Conservation (phyloP, 1,284 basidiomycete species). For the Fomitopsis palustris region DNA sequence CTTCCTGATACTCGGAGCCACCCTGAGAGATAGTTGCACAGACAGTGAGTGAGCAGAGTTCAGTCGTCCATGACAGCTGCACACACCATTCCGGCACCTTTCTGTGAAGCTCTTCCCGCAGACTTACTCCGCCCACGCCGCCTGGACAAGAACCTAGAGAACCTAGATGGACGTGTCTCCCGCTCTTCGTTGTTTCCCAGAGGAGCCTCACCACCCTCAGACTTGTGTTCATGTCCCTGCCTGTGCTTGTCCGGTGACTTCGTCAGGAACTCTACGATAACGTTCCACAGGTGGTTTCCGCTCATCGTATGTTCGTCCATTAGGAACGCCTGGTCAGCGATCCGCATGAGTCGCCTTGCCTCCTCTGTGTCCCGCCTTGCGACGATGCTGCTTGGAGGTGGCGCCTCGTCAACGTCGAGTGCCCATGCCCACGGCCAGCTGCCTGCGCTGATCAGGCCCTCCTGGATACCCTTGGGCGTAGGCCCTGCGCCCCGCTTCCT, state of each 20-base stretch:
- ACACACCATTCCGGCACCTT: background rate
- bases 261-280: slow-evolving; percentile 60
- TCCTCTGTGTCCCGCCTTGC: slow-evolving; percentile 75
- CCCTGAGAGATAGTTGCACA: too few relatives aligned
- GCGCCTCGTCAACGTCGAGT: slow-evolving; percentile 67
- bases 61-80: background rate
- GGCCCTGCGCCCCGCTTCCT: slow-evolving; percentile 22
- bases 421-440: slow-evolving; percentile 77
- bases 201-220: background rate
- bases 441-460: slow-evolving; percentile 45
- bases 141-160: slow-evolving; percentile 24
- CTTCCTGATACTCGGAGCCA: too few relatives aligned
- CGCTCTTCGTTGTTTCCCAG: background rate
- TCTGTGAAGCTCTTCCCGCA: background rate
- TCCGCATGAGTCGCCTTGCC: slow-evolving; percentile 61
- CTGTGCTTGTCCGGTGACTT: slow-evolving; percentile 29
- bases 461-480: slow-evolving; percentile 41
- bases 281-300: slow-evolving; percentile 69
- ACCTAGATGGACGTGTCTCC: slow-evolving; percentile 21
- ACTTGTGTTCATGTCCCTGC: slow-evolving; percentile 7
- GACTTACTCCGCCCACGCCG: slow-evolving; percentile 6
- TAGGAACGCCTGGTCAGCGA: slow-evolving; percentile 65
- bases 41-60: too few relatives aligned
- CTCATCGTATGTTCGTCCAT: slow-evolving; percentile 52
- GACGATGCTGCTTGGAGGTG: slow-evolving; percentile 80